A percentile compares a stretch with the other conserved stretches of the same genome.
phyloP scores from a whole-genome alignment of 345 rosid genomes.

The Populus tremula region DNA sequence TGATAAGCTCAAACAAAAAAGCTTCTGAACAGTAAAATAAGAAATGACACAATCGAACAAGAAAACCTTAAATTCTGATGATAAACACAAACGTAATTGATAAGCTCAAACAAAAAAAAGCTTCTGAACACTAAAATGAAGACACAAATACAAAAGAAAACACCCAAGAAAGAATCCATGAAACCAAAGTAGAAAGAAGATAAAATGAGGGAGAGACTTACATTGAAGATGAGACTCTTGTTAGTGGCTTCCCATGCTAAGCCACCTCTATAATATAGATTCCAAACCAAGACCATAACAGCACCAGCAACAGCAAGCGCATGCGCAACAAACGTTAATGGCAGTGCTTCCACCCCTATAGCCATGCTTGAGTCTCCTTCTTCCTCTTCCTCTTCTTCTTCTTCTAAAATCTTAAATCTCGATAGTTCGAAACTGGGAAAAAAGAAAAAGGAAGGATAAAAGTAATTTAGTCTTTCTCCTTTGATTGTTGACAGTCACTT shows the following conservation, averaged over 20 bases:
- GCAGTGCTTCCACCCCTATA: constrained; percentile 46
- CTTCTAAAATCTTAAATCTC: neutral
- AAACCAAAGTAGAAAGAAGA: neutral
- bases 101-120: neutral
- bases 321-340: constrained; percentile 60
- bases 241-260: constrained; percentile 84
- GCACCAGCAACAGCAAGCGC: constrained; percentile 55
- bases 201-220: constrained; percentile 21
- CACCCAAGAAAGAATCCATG: neutral
- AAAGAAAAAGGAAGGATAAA: neutral
- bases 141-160: neutral
- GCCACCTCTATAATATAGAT: constrained; percentile 70
- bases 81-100: neutral
- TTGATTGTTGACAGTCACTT: neutral
- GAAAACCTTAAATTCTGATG: constrained; percentile 3
- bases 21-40: neutral
- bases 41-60: neutral
- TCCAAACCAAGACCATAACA: constrained; percentile 79
- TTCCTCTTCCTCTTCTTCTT: neutral
- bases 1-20: neutral
- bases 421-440: too few relatives aligned
- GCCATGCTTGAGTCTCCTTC: constrained; percentile 31
- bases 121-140: neutral
- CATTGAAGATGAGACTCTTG: constrained; percentile 92
- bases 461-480: too few relatives aligned